Conservation (phyloP, 495 filamentous ascomycete genomes). For the Penicillium roqueforti region DNA sequence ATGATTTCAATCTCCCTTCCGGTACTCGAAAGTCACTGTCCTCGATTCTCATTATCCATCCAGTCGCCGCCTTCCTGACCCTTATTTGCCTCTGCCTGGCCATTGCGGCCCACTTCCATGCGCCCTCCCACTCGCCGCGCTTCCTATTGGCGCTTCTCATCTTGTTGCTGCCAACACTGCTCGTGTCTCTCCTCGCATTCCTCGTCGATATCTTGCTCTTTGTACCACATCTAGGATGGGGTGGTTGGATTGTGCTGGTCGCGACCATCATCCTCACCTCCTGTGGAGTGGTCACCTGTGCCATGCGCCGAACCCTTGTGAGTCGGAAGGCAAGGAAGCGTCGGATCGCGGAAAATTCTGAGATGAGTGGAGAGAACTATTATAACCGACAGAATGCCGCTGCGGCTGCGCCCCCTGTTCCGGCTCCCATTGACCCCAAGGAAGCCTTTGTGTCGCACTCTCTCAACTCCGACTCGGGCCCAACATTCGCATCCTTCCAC, state of each 20-base stretch:
- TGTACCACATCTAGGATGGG: constrained; percentile 90
- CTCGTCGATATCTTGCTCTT: constrained; percentile 95
- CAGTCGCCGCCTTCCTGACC: constrained; percentile 81
- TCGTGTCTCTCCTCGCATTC: constrained; percentile 83
- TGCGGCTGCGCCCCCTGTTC: constrained; percentile 36
- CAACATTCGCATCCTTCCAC: constrained; percentile 77
- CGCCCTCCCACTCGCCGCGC: constrained; percentile 85
- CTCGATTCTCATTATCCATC: constrained; percentile 86
- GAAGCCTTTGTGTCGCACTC: constrained; percentile 50
- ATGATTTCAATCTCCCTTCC: constrained; percentile 70
- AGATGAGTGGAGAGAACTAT: constrained; percentile 92
- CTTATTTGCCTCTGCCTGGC: constrained; percentile 80
- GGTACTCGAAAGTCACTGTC: constrained; percentile 79
- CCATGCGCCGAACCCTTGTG: constrained; percentile 94
- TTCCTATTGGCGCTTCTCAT: constrained; percentile 83
- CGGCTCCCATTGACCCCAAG: constrained; percentile 45
- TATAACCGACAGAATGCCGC: constrained; percentile 68
- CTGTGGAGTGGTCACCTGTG: constrained; percentile 83
- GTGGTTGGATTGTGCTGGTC: constrained; percentile 89
- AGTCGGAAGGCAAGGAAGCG: constrained; percentile 86
- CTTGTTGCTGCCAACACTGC: constrained; percentile 75
- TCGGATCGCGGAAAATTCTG: constrained; percentile 85
- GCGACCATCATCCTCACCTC: constrained; percentile 83
- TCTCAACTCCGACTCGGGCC: constrained; percentile 52
- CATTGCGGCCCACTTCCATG: constrained; percentile 78